A percentile compares a stretch with the other conserved stretches of the same genome.
Evolutionary conservation across 2,329 filamentous ascomycete species (phyloP).

Genomic region (Pseudogymnoascus sp.): DNA sequence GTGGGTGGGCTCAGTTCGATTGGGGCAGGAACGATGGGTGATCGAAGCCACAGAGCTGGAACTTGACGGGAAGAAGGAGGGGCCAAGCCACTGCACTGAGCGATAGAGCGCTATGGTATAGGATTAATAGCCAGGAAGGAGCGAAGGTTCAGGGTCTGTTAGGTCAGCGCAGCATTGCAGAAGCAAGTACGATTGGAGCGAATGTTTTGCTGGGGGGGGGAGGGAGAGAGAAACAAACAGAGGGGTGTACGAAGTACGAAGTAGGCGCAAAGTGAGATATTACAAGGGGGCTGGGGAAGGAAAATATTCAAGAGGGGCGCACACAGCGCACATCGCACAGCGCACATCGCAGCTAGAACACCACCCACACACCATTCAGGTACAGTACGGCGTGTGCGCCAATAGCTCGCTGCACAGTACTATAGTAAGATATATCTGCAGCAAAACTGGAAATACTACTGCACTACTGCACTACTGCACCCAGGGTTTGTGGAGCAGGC

Average conservation of each 20-base stretch:
- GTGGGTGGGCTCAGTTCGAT: not conserved
- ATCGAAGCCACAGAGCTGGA: not conserved
- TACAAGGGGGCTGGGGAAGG: not conserved
- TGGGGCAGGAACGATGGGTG: not conserved
- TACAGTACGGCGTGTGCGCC: not conserved
- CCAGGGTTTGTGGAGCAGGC: not conserved
- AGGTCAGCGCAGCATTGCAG: not conserved
- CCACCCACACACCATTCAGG: not conserved
- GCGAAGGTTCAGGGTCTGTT: no score
- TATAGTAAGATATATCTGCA: not conserved
- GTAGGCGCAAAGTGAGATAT: not conserved
- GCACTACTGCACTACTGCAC: not conserved
- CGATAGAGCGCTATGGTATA: not conserved
- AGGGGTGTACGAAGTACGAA: not conserved
- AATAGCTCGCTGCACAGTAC: not conserved
- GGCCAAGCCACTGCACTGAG: not conserved
- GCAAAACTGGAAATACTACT: not conserved
- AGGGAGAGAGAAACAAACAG: not conserved
- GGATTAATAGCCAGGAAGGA: not conserved
- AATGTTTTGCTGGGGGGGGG: not conserved
- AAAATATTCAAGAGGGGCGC: not conserved
- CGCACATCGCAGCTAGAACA: not conserved
- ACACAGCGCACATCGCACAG: conserved; percentile 1
- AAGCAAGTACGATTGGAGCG: not conserved
- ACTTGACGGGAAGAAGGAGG: conserved; percentile 2